phyloP scores from a whole-genome alignment of 129 eudicot genomes.

The Helianthus tuberosus region DNA sequence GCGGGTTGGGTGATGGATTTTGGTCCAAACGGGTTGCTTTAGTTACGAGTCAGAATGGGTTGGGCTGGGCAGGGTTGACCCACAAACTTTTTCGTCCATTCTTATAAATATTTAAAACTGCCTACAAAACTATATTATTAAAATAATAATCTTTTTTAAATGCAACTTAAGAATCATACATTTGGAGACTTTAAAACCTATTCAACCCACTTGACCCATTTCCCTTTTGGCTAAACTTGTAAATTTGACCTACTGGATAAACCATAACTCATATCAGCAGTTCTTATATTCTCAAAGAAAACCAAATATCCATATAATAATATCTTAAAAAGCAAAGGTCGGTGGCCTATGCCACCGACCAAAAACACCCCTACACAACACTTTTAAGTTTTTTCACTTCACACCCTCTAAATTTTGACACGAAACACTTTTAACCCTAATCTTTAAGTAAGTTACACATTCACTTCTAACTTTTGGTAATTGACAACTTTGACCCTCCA shows the following conservation, averaged over 20 bases:
- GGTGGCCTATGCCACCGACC: too few relatives aligned
- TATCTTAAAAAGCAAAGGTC: too few relatives aligned
- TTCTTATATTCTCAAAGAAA: not conserved
- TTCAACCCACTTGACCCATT: conserved; percentile 6
- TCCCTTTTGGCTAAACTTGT: not conserved
- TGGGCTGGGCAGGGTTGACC: not conserved
- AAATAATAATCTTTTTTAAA: not conserved
- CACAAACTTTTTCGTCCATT: not conserved
- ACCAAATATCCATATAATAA: not conserved
- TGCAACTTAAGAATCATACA: not conserved
- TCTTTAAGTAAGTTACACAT: too few relatives aligned
- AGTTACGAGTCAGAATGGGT: conserved; percentile 8
- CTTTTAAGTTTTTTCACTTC: too few relatives aligned
- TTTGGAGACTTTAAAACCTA: not conserved
- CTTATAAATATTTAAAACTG: not conserved
- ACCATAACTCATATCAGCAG: not conserved
- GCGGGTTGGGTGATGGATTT: not conserved
- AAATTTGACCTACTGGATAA: not conserved
- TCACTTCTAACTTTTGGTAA: too few relatives aligned
- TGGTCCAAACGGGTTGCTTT: not conserved
- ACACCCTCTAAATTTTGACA: too few relatives aligned
- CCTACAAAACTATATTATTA: not conserved
- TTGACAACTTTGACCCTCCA: too few relatives aligned
- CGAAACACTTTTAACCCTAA: too few relatives aligned
- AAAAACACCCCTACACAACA: too few relatives aligned